phyloP scores from a whole-genome alignment of 768 basidiomycete species.

The Gelatoporia subvermispora region DNA sequence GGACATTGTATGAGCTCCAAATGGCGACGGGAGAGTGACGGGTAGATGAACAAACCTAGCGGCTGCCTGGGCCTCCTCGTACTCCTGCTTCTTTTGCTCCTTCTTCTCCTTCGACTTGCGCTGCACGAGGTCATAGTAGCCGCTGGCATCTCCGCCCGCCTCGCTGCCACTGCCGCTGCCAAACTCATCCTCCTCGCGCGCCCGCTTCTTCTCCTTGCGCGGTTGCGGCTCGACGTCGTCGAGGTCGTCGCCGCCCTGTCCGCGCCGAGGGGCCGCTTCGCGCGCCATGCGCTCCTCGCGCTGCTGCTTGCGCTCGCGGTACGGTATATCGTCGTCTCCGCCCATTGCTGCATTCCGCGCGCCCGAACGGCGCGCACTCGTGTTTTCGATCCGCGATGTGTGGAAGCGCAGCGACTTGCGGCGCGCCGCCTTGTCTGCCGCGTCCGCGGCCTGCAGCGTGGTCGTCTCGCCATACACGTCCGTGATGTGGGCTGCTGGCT shows the following conservation, averaged over 20 bases:
- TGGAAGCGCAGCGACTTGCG: conserved; percentile 89
- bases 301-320: conserved; percentile 68
- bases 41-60: conserved; percentile 43
- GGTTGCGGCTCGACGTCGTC: conserved; percentile 49
- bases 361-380: conserved; percentile 67
- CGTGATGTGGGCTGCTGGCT: conserved; percentile 16
- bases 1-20: conserved; percentile 6
- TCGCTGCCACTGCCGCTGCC: conserved; percentile 20
- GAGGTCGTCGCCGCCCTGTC: conserved; percentile 62
- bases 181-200: conserved; percentile 34
- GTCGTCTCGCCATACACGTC: conserved; percentile 74
- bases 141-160: conserved; percentile 48
- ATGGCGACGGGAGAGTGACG: background rate
- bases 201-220: conserved; percentile 26
- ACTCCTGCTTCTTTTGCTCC: conserved; percentile 73
- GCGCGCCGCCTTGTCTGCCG: conserved; percentile 77
- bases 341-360: conserved; percentile 68
- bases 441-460: conserved; percentile 63
- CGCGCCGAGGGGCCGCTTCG: conserved; percentile 44
- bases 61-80: conserved; percentile 60
- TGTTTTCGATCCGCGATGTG: conserved; percentile 84
- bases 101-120: conserved; percentile 65
- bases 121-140: conserved; percentile 91
- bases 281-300: conserved; percentile 51
- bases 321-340: conserved; percentile 95